Base-by-base conservation (phyloP, 805 yeast species). In the Wickerhamomyces pijperi region DNA sequence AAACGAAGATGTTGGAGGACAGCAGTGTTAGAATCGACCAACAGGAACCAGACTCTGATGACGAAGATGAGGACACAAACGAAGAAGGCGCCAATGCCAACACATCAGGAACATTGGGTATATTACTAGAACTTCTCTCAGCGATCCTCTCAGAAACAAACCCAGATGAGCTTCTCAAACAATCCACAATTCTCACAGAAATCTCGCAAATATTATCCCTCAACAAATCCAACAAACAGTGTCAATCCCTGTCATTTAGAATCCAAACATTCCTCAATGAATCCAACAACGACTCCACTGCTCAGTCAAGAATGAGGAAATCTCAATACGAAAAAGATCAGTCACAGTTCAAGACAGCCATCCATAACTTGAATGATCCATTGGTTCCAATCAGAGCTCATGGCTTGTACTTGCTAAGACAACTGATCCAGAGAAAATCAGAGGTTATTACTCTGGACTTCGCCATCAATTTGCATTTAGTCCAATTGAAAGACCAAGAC, bases 341-440 rank as follows among this genome's bases (percentile, higher is more conserved):
- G 20, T 60, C 59, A 19, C 44, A 58, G 0, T 59, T 82, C 36
- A 68, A 71, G 14, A 64, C 73, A 25, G 95, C 95, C 0, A 60
- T 84, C 29, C 63, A 70, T 1, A 74, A 78, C 42, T 57, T 92
- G 34, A 76, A 76, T 40, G 95, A 88, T 57, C 82, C 88, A 0
- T 60, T 82, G 34, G 78, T 83, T 3, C 95, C 97, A 0, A 73
- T 90, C 2, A 66, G 87, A 39, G 97, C 94, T 0, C 87, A 83
- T 56, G 97, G 97, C 0, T 60, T 92, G 8, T 73, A 72, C 45
- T 57, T 78, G 19, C 56, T 90, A 23, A 64, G 85, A 21, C 67
- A 70, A 40, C 62, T 86, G 34, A 65, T 75, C 5, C 66, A 61
- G 33, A 59, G 56, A 23, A 64, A 64, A 28, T 73, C 83, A n/a